phyloP scores from a whole-genome alignment of 2,329 filamentous ascomycete genomes.

The Colletotrichum magnum region DNA sequence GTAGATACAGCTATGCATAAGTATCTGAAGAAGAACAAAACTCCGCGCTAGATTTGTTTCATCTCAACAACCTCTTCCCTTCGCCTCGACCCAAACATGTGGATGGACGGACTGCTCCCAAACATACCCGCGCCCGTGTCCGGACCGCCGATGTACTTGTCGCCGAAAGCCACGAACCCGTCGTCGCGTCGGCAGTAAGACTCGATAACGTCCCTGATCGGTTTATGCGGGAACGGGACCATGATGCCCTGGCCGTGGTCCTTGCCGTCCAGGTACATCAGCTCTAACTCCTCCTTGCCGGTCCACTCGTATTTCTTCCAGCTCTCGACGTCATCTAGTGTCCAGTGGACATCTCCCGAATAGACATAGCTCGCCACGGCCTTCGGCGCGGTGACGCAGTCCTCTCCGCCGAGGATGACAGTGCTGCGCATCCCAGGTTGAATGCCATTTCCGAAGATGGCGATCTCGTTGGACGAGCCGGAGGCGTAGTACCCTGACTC shows the following conservation, averaged over 20 bases:
- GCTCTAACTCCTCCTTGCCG: conserved; percentile 44
- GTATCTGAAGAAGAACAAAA: background rate
- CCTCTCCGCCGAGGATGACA: conserved; percentile 43
- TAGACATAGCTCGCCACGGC: conserved; percentile 45
- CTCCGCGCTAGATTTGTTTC: conserved; percentile 13
- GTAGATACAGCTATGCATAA: background rate
- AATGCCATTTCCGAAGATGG: conserved; percentile 30
- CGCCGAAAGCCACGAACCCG: conserved; percentile 28
- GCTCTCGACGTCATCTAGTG: conserved; percentile 20
- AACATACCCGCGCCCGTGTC: conserved; percentile 5
- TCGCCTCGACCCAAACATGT: background rate
- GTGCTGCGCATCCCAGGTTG: conserved; percentile 50
- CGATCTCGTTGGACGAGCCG: conserved; percentile 22
- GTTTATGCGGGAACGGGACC: conserved; percentile 23
- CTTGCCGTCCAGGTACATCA: conserved; percentile 44
- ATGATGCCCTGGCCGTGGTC: conserved; percentile 45
- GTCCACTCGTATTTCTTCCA: conserved; percentile 42
- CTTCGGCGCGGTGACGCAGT: conserved; percentile 43
- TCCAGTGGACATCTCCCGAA: conserved; percentile 40
- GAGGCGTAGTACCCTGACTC: conserved; percentile 33
- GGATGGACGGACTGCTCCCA: background rate
- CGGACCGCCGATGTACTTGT: conserved; percentile 30
- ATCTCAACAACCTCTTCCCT: conserved; percentile 16
- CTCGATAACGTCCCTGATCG: conserved; percentile 31
- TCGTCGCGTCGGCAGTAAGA: conserved; percentile 35